phyloP scores from a whole-genome alignment of 257 asterid species.

The Ocimum tenuiflorum region DNA sequence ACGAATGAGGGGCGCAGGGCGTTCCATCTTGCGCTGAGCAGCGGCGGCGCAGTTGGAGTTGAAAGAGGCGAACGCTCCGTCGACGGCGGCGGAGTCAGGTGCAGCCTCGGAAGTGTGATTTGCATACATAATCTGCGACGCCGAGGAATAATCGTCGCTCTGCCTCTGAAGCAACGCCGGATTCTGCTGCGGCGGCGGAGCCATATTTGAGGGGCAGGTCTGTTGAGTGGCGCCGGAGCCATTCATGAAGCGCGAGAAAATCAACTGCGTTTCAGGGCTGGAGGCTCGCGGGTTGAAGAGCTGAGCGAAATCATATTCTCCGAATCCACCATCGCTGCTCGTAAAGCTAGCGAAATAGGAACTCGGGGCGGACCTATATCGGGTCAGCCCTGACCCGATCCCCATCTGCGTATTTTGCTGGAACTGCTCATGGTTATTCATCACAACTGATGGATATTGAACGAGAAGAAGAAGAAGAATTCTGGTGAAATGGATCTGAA shows the following conservation, averaged over 20 bases:
- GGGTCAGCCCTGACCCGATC: constrained; percentile 46
- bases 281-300: constrained; percentile 46
- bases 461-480: neutral
- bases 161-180: constrained; percentile 10
- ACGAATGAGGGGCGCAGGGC: constrained; percentile 44
- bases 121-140: constrained; percentile 25
- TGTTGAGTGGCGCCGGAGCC: neutral
- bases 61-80: constrained; percentile 18
- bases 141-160: constrained; percentile 28
- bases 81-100: constrained; percentile 9
- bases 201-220: neutral
- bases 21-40: constrained; percentile 32
- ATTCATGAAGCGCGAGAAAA: constrained; percentile 33
- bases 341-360: constrained; percentile 50
- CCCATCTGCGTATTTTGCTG: constrained; percentile 23
- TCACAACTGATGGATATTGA: neutral
- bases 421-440: constrained; percentile 23
- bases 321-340: constrained; percentile 38
- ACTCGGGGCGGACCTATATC: constrained; percentile 84
- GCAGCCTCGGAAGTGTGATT: constrained; percentile 18
- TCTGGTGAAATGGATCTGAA: too few species aligned
- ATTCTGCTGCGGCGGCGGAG: constrained; percentile 1
- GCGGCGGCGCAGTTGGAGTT: constrained; percentile 14
- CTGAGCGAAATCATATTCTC: constrained; percentile 48
- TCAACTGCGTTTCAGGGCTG: constrained; percentile 34